These are phyloP conservation scores for Candida ascalaphidarum DNA, from an alignment of 805 yeast genomes.

Conservation along the genomic window DNA sequence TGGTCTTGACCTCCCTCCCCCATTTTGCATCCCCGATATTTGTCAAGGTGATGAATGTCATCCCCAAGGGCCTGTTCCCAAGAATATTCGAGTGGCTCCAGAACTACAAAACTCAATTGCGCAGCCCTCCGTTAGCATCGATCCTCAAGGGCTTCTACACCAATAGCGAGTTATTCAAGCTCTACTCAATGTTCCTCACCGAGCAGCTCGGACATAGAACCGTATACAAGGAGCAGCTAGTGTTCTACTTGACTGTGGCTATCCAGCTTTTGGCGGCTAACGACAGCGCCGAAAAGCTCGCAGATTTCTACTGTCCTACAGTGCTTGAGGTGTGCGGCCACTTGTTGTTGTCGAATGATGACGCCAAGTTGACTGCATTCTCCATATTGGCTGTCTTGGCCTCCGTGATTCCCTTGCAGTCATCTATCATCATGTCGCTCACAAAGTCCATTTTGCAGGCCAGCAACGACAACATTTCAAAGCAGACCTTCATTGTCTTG, in stretches of 20 bases:
- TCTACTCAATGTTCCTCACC: conserved; percentile 51
- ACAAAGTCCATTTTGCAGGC: conserved; percentile 25
- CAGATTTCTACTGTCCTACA: conserved; percentile 42
- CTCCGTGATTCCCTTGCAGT: conserved; percentile 55
- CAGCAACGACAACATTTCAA: conserved; percentile 8
- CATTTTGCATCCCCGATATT: conserved; percentile 70
- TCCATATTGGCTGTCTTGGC: conserved; percentile 73
- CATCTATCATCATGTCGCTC: conserved; percentile 19
- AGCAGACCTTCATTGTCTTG: conserved; percentile 29
- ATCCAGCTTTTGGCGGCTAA: conserved; percentile 62
- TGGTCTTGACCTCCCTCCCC: conserved; percentile 72
- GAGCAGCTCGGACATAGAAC: conserved; percentile 44
- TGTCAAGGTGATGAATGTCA: conserved; percentile 63
- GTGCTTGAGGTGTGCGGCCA: conserved; percentile 52
- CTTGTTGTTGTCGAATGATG: conserved; percentile 36
- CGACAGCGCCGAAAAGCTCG: conserved; percentile 38
- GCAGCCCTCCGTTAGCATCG: conserved; percentile 58
- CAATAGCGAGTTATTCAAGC: conserved; percentile 58
- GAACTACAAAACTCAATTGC: conserved; percentile 56
- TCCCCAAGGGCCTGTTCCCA: conserved; percentile 58
- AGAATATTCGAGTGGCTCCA: conserved; percentile 65
- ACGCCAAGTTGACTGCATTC: conserved; percentile 76
- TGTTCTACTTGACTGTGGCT: conserved; percentile 70
- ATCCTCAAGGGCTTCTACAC: conserved; percentile 61
- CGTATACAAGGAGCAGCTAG: conserved; percentile 60